These are phyloP conservation scores for Colletotrichum viniferum DNA, from an alignment of 2,329 filamentous ascomycete genomes.

Conservation along the genomic window DNA sequence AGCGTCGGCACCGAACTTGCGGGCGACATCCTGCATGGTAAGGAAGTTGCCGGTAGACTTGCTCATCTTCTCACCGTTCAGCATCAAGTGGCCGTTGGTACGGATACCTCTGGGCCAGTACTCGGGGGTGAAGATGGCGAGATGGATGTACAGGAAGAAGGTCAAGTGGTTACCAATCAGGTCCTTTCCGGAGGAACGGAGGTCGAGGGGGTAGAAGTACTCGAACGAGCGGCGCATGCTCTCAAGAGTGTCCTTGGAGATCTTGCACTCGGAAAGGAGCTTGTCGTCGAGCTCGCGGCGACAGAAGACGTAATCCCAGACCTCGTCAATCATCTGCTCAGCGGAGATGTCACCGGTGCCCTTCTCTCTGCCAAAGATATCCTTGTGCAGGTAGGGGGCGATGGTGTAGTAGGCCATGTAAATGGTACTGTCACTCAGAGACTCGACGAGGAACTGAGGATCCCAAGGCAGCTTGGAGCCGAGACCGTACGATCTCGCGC, in stretches of 20 bases:
- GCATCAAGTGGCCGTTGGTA: conserved; percentile 88
- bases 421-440: conserved; percentile 87
- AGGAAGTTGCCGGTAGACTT: conserved; percentile 98
- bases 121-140: conserved; percentile 84
- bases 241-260: conserved; percentile 74
- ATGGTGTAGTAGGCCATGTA: conserved; percentile 86
- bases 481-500: conserved; percentile 87
- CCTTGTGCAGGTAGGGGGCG: conserved; percentile 72
- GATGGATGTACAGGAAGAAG: conserved; percentile 85
- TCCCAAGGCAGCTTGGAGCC: conserved; percentile 97
- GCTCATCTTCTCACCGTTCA: conserved; percentile 98
- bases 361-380: conserved; percentile 80
- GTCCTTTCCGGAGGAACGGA: conserved; percentile 90
- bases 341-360: conserved; percentile 73
- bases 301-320: conserved; percentile 96
- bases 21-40: conserved; percentile 82
- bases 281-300: conserved; percentile 73
- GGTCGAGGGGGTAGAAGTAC: conserved; percentile 95
- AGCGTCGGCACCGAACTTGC: conserved; percentile 95
- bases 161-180: conserved; percentile 93
- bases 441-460: conserved; percentile 86
- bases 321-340: conserved; percentile 91
- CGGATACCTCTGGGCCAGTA: conserved; percentile 90
- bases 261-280: conserved; percentile 68
- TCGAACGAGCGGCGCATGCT: conserved; percentile 90